A percentile compares a stretch with the other conserved stretches of the same genome.
phyloP scores from a whole-genome alignment of 2,329 filamentous ascomycete species.

The Xylaria sp. region DNA sequence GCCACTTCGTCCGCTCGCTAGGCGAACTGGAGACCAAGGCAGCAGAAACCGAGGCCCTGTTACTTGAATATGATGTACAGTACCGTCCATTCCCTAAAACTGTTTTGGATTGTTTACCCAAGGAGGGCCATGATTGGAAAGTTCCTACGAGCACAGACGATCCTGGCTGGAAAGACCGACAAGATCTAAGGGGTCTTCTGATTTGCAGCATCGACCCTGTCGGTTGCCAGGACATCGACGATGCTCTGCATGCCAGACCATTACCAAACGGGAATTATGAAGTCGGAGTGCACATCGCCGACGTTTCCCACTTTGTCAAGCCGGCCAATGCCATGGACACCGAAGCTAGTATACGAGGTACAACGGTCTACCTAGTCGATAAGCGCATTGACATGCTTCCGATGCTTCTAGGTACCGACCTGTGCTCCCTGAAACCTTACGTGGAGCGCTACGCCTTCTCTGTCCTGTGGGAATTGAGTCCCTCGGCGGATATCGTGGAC shows the following conservation, averaged over 20 bases:
- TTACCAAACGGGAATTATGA: slow-evolving; percentile 94
- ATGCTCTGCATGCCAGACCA: slow-evolving; percentile 87
- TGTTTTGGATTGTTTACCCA: slow-evolving; percentile 90
- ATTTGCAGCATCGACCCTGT: slow-evolving; percentile 98
- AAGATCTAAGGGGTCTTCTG: slow-evolving; percentile 84
- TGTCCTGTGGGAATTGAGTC: slow-evolving; percentile 86
- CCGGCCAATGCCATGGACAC: slow-evolving; percentile 97
- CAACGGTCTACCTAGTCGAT: slow-evolving; percentile 96
- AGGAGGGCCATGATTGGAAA: slow-evolving; percentile 92
- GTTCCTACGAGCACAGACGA: slow-evolving; percentile 84
- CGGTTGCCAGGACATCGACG: slow-evolving; percentile 97
- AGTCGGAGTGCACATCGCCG: slow-evolving; percentile 97
- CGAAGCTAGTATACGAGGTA: slow-evolving; percentile 92
- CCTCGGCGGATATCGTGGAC: slow-evolving; percentile 84
- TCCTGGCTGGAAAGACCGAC: slow-evolving; percentile 85
- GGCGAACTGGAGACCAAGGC: slow-evolving; percentile 96
- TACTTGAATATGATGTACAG: slow-evolving; percentile 96
- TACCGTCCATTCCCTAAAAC: slow-evolving; percentile 97
- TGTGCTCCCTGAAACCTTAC: slow-evolving; percentile 96
- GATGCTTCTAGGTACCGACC: slow-evolving; percentile 91
- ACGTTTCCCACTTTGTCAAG: slow-evolving; percentile 99
- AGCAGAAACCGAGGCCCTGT: slow-evolving; percentile 94
- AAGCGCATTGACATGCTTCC: slow-evolving; percentile 99
- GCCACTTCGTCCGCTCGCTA: slow-evolving; percentile 92
- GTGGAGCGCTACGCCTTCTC: slow-evolving; percentile 95